Evolutionary conservation across 2,329 filamentous ascomycete species (phyloP).

Genomic region (Hirsutella thompsonii): DNA sequence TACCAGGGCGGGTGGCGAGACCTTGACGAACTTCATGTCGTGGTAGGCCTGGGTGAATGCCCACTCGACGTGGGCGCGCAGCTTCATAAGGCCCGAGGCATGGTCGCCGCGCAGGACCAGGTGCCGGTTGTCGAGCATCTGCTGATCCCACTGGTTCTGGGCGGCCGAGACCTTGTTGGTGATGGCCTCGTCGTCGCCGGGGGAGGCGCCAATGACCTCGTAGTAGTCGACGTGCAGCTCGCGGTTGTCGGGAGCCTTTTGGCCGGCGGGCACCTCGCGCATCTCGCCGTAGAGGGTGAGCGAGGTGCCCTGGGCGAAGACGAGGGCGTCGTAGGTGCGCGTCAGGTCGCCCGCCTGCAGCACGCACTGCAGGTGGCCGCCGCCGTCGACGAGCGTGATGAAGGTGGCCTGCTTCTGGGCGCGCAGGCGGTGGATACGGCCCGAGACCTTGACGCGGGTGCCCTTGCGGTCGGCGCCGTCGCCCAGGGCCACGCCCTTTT

Average conservation of each 20-base stretch:
- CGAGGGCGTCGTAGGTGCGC: constrained; percentile 84
- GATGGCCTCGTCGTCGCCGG: constrained; percentile 80
- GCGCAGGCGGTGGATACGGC: constrained; percentile 69
- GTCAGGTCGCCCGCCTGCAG: constrained; percentile 60
- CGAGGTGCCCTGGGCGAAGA: constrained; percentile 76
- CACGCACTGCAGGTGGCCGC: constrained; percentile 24
- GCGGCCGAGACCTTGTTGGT: constrained; percentile 57
- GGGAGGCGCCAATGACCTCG: constrained; percentile 64
- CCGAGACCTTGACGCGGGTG: constrained; percentile 65
- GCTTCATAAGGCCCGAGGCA: constrained; percentile 74
- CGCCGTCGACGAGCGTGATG: constrained; percentile 74
- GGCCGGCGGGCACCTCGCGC: constrained; percentile 63
- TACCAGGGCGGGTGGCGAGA: constrained; percentile 79
- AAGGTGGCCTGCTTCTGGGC: constrained; percentile 78
- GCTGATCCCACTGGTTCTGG: constrained; percentile 27
- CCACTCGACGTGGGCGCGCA: constrained; percentile 67
- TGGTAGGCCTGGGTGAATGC: constrained; percentile 73
- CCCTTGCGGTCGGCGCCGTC: constrained; percentile 41
- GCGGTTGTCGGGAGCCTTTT: constrained; percentile 69
- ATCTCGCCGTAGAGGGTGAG: constrained; percentile 77
- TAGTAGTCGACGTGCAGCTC: constrained; percentile 89
- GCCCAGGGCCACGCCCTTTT: constrained; percentile 21
- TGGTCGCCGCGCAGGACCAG: constrained; percentile 75
- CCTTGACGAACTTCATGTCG: constrained; percentile 66
- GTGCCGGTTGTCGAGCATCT: constrained; percentile 69